A percentile compares a stretch with the other conserved stretches of the same genome.
Evolutionary conservation across 805 yeast species (phyloP).

Genomic region (Blastobotrys attinorum): DNA sequence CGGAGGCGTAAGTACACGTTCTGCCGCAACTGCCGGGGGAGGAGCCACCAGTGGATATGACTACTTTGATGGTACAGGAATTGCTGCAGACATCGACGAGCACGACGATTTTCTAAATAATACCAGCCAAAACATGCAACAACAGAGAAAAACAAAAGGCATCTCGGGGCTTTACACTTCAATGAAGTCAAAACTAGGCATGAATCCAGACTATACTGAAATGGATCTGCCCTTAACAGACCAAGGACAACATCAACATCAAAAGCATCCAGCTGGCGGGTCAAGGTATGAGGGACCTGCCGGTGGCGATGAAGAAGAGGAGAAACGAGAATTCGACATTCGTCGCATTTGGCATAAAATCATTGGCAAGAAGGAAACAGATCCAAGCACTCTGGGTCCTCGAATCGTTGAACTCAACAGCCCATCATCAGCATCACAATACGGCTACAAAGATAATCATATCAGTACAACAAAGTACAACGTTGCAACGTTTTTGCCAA

Average conservation of each 20-base stretch:
- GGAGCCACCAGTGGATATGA: conserved; percentile 3
- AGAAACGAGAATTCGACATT: conserved; percentile 27
- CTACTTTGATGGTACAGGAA: conserved; percentile 17
- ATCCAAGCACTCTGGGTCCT: conserved; percentile 38
- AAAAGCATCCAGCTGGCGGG: conserved; percentile 6
- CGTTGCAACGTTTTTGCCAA: conserved; percentile 85
- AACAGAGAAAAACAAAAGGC: conserved; percentile 7
- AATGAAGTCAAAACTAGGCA: conserved; percentile 22
- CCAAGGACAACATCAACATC: conserved; percentile 3
- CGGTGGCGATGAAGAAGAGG: conserved; percentile 11
- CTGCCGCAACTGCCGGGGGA: too few species aligned
- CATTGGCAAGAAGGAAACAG: conserved; percentile 21
- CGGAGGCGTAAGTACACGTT: too few species aligned
- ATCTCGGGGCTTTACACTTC: conserved; percentile 19
- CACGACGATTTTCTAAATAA: conserved; percentile 13
- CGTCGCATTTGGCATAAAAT: conserved; percentile 26
- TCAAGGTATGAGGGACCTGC: conserved; percentile 10
- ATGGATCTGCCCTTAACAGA: conserved; percentile 27
- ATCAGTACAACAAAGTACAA: conserved; percentile 95
- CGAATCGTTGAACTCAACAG: conserved; percentile 65
- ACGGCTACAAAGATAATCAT: conserved; percentile 67
- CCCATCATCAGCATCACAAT: conserved; percentile 39
- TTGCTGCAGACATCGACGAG: conserved; percentile 14
- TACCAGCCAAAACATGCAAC: conserved; percentile 2
- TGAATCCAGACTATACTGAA: conserved; percentile 21